Base-by-base conservation (phyloP, 78 protist genomes). In the Dictyostelium brefeldianum region DNA sequence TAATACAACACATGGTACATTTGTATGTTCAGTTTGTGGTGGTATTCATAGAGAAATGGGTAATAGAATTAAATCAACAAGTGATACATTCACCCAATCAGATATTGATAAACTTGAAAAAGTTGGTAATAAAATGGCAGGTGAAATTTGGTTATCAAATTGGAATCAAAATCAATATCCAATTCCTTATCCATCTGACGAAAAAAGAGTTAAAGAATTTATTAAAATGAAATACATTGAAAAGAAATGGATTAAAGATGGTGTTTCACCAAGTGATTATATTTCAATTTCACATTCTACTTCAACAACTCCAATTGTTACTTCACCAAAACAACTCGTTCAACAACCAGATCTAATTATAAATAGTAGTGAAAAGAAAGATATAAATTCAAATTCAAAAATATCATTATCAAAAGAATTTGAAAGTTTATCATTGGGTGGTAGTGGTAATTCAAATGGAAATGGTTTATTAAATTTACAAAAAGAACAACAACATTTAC, bases 11-110 rank as follows among this genome's bases (percentile, higher is more conserved):
- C 64, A 74, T 73, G 92, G 92, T 3, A 85, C 92, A n/a, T 85
- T 85, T 59, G 92, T 85, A 59, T 85, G 92, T 48, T 85, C 92
- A 43, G 83, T 85, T 8, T 85, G 92, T 75, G 83, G 92, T 59
- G 83, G 75, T 1, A 57, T 85, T 6, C 92, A 85, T 54, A 69
- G 83, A 31, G 92, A 85, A 75, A 50, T 85, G 31, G 92, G 92
- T n/a, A n/a, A 75, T 75, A 73, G 83, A 75, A 77, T 85, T 9
- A 85, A 85, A 46, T 25, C 77, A 43, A 31, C 80, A 3, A 75
- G 83, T 12, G 92, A 85, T 62, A 75, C 56, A 27, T 75, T 85
- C 8, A 59, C 67, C 20, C 53, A 85, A 22, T 50, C 56, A 70
- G 92, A 85, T 62, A 41, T 85, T 74, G 92, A 85, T 12, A 75